Evolutionary conservation across 2,329 filamentous ascomycete genomes (phyloP), one percentile per base, ranked within the genome.

Genomic region (Pezicula carpinea): DNA sequence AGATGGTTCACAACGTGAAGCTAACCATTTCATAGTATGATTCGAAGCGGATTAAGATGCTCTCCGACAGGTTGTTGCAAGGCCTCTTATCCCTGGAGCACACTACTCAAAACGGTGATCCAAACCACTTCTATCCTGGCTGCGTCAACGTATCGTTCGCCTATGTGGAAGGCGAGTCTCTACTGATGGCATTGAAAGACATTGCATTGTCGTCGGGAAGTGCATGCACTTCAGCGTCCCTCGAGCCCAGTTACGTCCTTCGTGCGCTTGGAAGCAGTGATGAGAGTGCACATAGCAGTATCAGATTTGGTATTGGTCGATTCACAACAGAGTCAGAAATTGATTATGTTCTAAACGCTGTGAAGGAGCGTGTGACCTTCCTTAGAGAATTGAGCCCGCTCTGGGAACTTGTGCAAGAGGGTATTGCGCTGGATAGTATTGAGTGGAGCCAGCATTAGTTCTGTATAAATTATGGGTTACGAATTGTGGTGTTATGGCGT

Each of bases 141-240:
- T 99, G 93, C 60, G 92, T 99, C 52, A 99, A 99, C 67, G 87
- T 99, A 10, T 99, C 93, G 0, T 99, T 99, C 64, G 92, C 93
- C 29, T 99, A 99, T 62, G 90, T 99, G 4, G 93, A 99, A 70
- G 93, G 93, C 57, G 93, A 99, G 70, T 97, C 93, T 2, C 83
- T 99, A 1, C 78, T 99, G 53, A 99, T 99, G 93, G 93, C 93
- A 0, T 73, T 99, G 39, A 99, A 99, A 71, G 93, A 99, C 59
- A 96, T 99, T 68, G 93, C 93, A 0, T 74, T 99, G 31, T 97
- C 92, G 6, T 99, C 93, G 0, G 93, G 93, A 48, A 96, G 90
- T 62, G 93, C 93, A 5, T 99, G 93, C 71, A 99, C 93, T 2
- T 97, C 92, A 4, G 93, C 93, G 0, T 99, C 93, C 1, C 74